A percentile compares a stretch with the other conserved stretches of the same genome.
phyloP scores from a whole-genome alignment of 2,329 filamentous ascomycete species.

The Sarocladium strictum region DNA sequence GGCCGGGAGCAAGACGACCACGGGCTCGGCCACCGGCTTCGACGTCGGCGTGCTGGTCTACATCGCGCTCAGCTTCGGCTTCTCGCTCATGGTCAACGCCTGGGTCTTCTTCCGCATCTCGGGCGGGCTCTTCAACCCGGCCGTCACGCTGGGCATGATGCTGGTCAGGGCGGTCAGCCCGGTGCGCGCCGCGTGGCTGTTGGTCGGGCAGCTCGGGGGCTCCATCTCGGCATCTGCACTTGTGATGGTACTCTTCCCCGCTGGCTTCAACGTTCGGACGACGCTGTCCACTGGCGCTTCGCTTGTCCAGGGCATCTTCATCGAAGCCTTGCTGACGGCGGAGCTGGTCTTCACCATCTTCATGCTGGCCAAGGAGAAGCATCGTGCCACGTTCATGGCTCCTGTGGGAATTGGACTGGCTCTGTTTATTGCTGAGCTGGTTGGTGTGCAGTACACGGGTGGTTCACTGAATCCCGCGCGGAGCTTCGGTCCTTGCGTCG shows the following conservation, averaged over 20 bases:
- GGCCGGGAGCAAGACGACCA: conserved; percentile 28
- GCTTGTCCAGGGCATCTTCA: conserved; percentile 40
- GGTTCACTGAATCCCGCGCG: conserved; percentile 41
- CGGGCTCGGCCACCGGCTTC: conserved; percentile 36
- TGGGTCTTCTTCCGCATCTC: conserved; percentile 44
- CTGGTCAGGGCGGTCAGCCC: conserved; percentile 42
- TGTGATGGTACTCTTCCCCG: conserved; percentile 36
- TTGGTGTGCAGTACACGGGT: conserved; percentile 42
- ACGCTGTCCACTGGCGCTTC: conserved; percentile 32
- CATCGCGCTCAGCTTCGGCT: conserved; percentile 35
- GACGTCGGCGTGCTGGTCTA: conserved; percentile 36
- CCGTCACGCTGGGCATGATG: conserved; percentile 44
- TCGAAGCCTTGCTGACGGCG: conserved; percentile 42
- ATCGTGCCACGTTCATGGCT: conserved; percentile 40
- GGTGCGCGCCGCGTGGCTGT: conserved; percentile 39
- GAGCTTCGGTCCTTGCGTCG: conserved; percentile 39
- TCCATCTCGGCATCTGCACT: conserved; percentile 37
- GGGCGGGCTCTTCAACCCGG: conserved; percentile 30
- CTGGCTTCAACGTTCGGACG: conserved; percentile 35
- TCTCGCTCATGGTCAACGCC: conserved; percentile 39
- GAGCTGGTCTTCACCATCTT: conserved; percentile 44
- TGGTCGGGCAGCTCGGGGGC: conserved; percentile 44
- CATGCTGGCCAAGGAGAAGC: conserved; percentile 47
- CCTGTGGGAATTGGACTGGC: conserved; percentile 41
- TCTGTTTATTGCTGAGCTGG: conserved; percentile 39